Evolutionary conservation across 2,329 filamentous ascomycete species (phyloP), one percentile per base, ranked within the genome.

Genomic region (Neopestalotiopsis sp.): DNA sequence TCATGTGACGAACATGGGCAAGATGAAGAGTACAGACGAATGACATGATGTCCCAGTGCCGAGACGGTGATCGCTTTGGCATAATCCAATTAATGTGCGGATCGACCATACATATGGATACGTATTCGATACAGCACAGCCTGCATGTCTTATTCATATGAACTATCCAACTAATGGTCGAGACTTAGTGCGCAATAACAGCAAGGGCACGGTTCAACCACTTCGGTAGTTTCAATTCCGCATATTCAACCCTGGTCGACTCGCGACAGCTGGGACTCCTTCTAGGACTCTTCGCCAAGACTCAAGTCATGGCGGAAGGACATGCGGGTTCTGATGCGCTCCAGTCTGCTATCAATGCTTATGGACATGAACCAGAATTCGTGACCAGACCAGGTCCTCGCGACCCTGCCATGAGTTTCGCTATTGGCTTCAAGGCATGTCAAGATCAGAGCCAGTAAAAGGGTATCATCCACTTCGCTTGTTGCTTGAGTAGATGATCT

Each of bases 1-100:
- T 75, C 74, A 75, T 75, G 72, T 75, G 74, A 75, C 69, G 56
- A 67, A 56, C n/a, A 49, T 14, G 59, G 59, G 34, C n/a, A 13
- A 40, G 20, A 24, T 40, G n/a, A 45, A 24, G 24, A 52, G 62
- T 34, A n/a, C 17, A 24, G 49, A 58, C n/a, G n/a, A 24, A 17
- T n/a, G 4, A 20, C n/a, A 17, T 40, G 30, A 17, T 38, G 20
- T 17, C 30, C 14, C 60, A 45, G 14, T 45, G 20, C 32, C 13
- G 34, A 34, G 64, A 13, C 42, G 62, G 38, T 49, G 64, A 66
- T 66, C 42, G 30, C 52, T 40, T 58, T 45, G 30, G 20, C 64
- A 58, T 20, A 12, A 32, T n/a, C 45, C 49, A 57, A 66, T 66
- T 9, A 34, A 32, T 45, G 17, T 40, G 38, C 28, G 60, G 34